These are phyloP conservation scores for Dioszegia crocea DNA, from an alignment of 768 basidiomycete genomes.

Conservation along the genomic window DNA sequence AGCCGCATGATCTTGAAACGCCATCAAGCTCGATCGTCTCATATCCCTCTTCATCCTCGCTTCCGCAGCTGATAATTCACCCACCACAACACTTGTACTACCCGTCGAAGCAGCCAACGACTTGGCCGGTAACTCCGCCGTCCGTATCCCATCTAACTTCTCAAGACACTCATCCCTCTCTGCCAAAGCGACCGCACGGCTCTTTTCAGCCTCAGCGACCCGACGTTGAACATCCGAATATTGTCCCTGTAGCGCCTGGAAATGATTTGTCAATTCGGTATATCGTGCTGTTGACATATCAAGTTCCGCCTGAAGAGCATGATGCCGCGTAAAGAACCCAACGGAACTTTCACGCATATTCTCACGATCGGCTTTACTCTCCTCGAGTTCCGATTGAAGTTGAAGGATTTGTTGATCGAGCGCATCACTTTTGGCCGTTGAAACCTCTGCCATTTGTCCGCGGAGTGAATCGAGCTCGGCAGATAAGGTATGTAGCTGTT, in stretches of 20 bases:
- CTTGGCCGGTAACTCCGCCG: neutral
- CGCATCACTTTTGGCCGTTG: constrained; percentile 15
- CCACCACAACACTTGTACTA: neutral
- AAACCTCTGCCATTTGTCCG: constrained; percentile 9
- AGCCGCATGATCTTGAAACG: constrained; percentile 7
- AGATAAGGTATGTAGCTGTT: constrained; percentile 1
- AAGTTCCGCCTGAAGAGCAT: neutral
- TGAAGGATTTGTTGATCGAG: constrained; percentile 11
- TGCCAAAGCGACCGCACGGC: neutral
- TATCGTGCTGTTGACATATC: neutral
- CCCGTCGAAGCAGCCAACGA: neutral
- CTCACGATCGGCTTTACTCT: constrained; percentile 4
- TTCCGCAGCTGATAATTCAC: neutral
- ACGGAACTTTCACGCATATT: constrained; percentile 4
- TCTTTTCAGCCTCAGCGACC: constrained; percentile 1
- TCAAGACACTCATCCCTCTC: constrained; percentile 9
- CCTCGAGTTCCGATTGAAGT: neutral
- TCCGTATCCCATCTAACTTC: neutral
- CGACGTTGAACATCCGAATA: neutral
- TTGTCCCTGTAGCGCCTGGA: constrained; percentile 3
- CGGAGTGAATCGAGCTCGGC: constrained; percentile 4
- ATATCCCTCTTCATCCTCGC: neutral
- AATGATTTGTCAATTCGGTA: neutral
- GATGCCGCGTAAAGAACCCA: neutral
- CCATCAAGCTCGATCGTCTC: neutral